Percentiles rank a stretch among this genome's conserved stretches.
phyloP scores from a whole-genome alignment of 2,329 filamentous ascomycete species.

The Cucurbitaria berberidis region DNA sequence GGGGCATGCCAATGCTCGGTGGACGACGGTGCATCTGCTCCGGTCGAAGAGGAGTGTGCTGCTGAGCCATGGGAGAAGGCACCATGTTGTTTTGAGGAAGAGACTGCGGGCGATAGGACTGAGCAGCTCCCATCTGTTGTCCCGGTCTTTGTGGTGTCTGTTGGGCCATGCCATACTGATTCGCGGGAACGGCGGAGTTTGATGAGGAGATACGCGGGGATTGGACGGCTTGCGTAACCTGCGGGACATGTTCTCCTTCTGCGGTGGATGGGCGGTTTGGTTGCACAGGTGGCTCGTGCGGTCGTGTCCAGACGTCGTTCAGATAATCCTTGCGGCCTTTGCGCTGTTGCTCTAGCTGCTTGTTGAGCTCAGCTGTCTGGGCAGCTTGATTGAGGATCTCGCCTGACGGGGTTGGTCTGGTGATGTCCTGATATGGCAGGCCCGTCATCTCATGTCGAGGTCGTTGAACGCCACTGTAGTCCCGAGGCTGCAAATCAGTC shows the following conservation, averaged over 20 bases:
- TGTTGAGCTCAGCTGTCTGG: conserved; percentile 90
- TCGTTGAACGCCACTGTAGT: conserved; percentile 83
- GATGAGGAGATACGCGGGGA: conserved; percentile 65
- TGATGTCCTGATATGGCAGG: conserved; percentile 81
- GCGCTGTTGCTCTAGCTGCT: conserved; percentile 79
- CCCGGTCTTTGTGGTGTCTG: conserved; percentile 63
- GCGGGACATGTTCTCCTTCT: conserved; percentile 48
- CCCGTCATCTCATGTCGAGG: conserved; percentile 90
- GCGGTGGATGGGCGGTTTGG: conserved; percentile 50
- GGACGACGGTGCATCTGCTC: conserved; percentile 71
- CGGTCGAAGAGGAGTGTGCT: conserved; percentile 65
- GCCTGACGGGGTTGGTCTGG: conserved; percentile 73
- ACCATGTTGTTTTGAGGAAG: conserved; percentile 74
- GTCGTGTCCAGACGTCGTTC: conserved; percentile 79
- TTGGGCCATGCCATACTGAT: conserved; percentile 64
- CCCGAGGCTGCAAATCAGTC: conserved; percentile 75
- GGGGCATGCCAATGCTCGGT: conserved; percentile 59
- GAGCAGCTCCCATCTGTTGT: conserved; percentile 68
- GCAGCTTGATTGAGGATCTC: conserved; percentile 87
- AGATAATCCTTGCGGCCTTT: conserved; percentile 80
- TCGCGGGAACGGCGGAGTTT: conserved; percentile 60
- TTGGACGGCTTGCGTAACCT: conserved; percentile 53
- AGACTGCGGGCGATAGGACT: conserved; percentile 72
- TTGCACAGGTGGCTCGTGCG: conserved; percentile 76
- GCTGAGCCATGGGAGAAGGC: conserved; percentile 74